Evolutionary conservation across 305 asterid genomes (phyloP), one percentile per base, ranked within the genome.

Genomic region (Solanum chacoense): DNA sequence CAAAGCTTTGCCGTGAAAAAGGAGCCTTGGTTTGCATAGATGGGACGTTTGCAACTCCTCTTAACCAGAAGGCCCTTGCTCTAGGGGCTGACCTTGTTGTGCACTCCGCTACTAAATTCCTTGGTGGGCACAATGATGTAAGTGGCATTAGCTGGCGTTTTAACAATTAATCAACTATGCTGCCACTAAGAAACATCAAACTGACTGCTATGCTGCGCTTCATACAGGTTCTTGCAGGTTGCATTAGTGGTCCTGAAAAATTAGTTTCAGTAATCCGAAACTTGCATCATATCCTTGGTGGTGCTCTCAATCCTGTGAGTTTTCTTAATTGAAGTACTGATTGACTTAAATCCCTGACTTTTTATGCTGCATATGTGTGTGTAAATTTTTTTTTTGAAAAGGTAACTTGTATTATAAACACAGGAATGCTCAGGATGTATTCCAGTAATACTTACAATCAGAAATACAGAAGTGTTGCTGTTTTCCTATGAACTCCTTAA

Each of bases 71-170:
- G 92, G 96, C 98, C 75, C 93, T 98, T 91, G 95, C 98, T 89
- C 94, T 96, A 50, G 99, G 99, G 22, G 99, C 98, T 91, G 99
- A 98, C 94, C 90, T 98, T 85, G 94, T 98, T 87, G 59, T 98
- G 85, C 99, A 98, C 93, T 98, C 99, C 73, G 98, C 96, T 84
- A 98, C 99, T 73, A 98, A 98, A 90, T 97, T 91, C 91, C 94
- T 98, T 88, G 99, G 94, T 6, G 99, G 99, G 75, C 99, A 98
- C 90, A 96, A 98, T 92, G 99, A 96, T 95, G 99, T 97, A 95
- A n/a, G 98, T 76, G 36, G 50, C n/a, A 40, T 81, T 34, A 72
- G 24, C 81, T 55, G 37, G 28, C 18, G 18, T 28, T 74, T 87
- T 67, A 8, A 22, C 45, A 11, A 84, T 55, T 55, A 20, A 84